A percentile compares a stretch with the other conserved stretches of the same genome.
phyloP scores from a whole-genome alignment of 2,329 filamentous ascomycete genomes.

The Colletotrichum destructivum region DNA sequence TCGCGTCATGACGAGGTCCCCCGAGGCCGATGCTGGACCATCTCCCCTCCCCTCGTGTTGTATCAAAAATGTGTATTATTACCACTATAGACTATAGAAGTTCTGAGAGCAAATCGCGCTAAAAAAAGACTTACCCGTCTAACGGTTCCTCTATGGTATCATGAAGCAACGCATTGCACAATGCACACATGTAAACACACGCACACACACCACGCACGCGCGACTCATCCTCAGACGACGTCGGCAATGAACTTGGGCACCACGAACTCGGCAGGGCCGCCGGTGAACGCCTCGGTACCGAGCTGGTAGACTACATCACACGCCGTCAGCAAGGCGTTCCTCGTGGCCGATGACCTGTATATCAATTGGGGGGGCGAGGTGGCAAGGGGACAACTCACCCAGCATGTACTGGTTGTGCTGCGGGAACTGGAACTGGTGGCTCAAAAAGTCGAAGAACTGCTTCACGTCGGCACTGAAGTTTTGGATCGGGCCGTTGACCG shows the following conservation, averaged over 20 bases:
- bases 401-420: constrained; percentile 47
- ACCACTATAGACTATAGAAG: constrained; percentile 20
- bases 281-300: constrained; percentile 47
- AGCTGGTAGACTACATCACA: constrained; percentile 44
- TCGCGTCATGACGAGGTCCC: background rate
- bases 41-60: constrained; percentile 13
- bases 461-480: constrained; percentile 68
- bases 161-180: background rate
- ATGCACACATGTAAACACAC: too few relatives aligned
- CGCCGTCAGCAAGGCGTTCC: background rate
- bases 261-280: constrained; percentile 44
- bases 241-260: constrained; percentile 45
- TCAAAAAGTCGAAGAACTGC: constrained; percentile 68
- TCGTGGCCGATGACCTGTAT: too few relatives aligned
- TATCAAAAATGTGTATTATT: constrained; percentile 10
- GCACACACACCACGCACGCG: too few relatives aligned
- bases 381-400: constrained; percentile 36
- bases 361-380: too few relatives aligned
- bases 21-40: background rate
- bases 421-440: constrained; percentile 58
- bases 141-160: background rate
- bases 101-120: background rate
- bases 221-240: constrained; percentile 16
- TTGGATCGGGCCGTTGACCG: constrained; percentile 53
- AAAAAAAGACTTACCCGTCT: background rate